phyloP scores from a whole-genome alignment of 805 yeast genomes.

The Yarrowia divulgata region DNA sequence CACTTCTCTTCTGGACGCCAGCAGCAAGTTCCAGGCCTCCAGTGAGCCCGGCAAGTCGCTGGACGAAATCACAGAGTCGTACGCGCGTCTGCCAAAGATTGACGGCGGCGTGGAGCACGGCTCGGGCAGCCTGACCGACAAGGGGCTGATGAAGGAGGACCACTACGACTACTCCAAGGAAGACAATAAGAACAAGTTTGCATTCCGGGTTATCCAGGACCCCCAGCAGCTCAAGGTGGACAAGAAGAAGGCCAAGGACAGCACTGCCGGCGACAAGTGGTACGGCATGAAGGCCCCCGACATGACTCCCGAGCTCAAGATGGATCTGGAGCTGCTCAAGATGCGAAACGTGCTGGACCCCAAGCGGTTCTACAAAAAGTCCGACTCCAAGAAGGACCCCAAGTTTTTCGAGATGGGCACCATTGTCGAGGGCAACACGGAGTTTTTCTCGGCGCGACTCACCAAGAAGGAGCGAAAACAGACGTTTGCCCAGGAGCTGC shows the following conservation, averaged over 20 bases:
- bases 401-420: conserved; percentile 90
- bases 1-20: conserved; percentile 8
- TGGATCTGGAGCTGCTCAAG: conserved; percentile 79
- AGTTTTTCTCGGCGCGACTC: conserved; percentile 72
- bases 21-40: conserved; percentile 4
- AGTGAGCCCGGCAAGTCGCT: neutral
- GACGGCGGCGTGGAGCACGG: neutral
- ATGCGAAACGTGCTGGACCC: conserved; percentile 94
- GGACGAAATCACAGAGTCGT: conserved; percentile 15
- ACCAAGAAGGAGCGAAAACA: conserved; percentile 74
- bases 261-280: conserved; percentile 70
- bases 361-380: conserved; percentile 91
- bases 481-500: conserved; percentile 81
- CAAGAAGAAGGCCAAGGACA: conserved; percentile 46
- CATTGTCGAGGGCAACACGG: conserved; percentile 79
- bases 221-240: conserved; percentile 48
- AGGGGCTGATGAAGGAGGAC: conserved; percentile 24
- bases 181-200: conserved; percentile 34
- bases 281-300: conserved; percentile 80
- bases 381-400: conserved; percentile 64
- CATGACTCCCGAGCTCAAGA: conserved; percentile 70
- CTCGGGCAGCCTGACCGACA: neutral
- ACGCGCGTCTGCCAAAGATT: conserved; percentile 17
- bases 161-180: conserved; percentile 37
- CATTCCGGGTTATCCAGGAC: conserved; percentile 47